Conservation (phyloP, 2,329 filamentous ascomycete genomes). For the Penicillium crustosum region DNA sequence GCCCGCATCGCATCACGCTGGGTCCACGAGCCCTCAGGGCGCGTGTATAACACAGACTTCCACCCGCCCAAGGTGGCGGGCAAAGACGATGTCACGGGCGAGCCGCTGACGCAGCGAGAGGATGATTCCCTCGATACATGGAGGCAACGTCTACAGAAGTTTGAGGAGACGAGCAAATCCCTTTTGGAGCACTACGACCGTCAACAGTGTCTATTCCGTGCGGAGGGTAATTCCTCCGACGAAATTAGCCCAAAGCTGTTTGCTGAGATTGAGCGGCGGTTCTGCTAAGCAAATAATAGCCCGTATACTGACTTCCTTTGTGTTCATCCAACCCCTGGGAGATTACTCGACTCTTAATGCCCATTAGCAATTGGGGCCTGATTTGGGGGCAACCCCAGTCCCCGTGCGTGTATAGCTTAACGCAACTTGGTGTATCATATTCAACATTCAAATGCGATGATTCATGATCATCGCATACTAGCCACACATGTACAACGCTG, state of each 20-base stretch:
- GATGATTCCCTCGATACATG: constrained; percentile 90
- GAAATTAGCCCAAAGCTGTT: constrained; percentile 93
- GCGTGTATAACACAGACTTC: constrained; percentile 94
- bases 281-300: constrained; percentile 46
- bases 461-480: background rate
- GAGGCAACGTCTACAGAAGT: constrained; percentile 74
- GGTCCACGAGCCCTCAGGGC: constrained; percentile 87
- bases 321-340: background rate
- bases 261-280: constrained; percentile 75
- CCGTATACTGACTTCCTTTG: constrained; percentile 13
- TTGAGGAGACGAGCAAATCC: constrained; percentile 81
- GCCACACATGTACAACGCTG: constrained; percentile 10
- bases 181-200: constrained; percentile 85
- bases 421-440: constrained; percentile 22
- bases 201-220: constrained; percentile 80
- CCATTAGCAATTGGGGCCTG: constrained; percentile 13
- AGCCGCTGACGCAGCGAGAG: constrained; percentile 73
- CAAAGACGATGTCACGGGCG: constrained; percentile 86
- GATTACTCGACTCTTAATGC: constrained; percentile 16
- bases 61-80: constrained; percentile 79
- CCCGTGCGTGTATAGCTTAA: constrained; percentile 17
- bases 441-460: constrained; percentile 4
- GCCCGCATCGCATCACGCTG: constrained; percentile 87
- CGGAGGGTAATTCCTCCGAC: constrained; percentile 85
- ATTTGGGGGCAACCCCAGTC: background rate